Percentiles rank a stretch among this genome's conserved stretches.
These are phyloP conservation scores for Chaetomium sp. DNA, from an alignment of 2,329 filamentous ascomycete genomes.

Conservation along the genomic window DNA sequence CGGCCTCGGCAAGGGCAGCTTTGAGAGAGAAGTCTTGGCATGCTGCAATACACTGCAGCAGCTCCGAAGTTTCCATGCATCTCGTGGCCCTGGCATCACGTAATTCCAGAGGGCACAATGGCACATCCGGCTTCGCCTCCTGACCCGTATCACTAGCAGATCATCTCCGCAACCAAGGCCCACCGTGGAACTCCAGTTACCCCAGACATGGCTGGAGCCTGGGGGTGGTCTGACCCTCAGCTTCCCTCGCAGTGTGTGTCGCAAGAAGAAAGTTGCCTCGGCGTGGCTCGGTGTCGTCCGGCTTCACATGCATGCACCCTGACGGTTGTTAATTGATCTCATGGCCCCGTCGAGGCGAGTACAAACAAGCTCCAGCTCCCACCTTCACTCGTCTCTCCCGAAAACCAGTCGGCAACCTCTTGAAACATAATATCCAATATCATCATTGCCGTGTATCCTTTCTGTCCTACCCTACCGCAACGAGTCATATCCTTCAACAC, in stretches of 20 bases:
- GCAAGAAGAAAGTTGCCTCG: slow-evolving; percentile 30
- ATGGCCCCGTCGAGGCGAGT: slow-evolving; percentile 1
- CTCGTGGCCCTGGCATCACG: slow-evolving; percentile 17
- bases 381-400: neutral
- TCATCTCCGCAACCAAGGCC: slow-evolving; percentile 10
- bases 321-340: slow-evolving; percentile 19
- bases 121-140: neutral
- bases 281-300: slow-evolving; percentile 27
- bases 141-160: slow-evolving; percentile 11
- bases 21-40: neutral
- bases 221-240: slow-evolving; percentile 7
- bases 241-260: neutral
- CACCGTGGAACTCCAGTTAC: slow-evolving; percentile 15
- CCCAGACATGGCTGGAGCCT: slow-evolving; percentile 16
- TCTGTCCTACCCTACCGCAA: neutral
- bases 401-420: neutral
- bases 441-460: neutral
- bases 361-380: slow-evolving; percentile 9
- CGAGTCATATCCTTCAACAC: neutral
- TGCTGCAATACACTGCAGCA: neutral
- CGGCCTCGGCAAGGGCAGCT: neutral
- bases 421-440: neutral
- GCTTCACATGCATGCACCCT: slow-evolving; percentile 36
- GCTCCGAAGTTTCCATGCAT: neutral
- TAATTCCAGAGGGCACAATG: slow-evolving; percentile 1